These are phyloP conservation scores for Aaosphaeria pasadenensis DNA, from an alignment of 2,329 filamentous ascomycete species.

Conservation along the genomic window DNA sequence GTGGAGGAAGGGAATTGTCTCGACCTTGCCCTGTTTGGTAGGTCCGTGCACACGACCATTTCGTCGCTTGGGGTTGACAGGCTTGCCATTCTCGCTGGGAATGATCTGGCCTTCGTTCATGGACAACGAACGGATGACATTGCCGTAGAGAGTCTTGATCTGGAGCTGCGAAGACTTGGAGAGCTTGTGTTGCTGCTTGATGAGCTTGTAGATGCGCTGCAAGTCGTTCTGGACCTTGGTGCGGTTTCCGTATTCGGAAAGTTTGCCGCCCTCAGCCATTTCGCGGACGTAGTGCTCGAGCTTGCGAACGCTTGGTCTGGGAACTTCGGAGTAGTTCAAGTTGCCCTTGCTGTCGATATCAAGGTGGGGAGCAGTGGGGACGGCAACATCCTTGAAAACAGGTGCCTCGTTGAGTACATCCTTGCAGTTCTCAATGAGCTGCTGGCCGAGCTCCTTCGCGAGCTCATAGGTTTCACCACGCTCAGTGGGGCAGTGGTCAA, in stretches of 20 bases:
- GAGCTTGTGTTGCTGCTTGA: conserved; percentile 96
- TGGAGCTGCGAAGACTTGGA: conserved; percentile 95
- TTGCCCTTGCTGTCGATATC: conserved; percentile 91
- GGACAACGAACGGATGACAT: conserved; percentile 86
- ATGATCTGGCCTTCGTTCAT: conserved; percentile 99
- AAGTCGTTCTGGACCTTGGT: conserved; percentile 98
- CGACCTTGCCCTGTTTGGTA: conserved; percentile 80
- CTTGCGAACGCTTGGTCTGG: conserved; percentile 86
- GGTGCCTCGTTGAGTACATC: conserved; percentile 82
- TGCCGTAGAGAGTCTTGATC: conserved; percentile 92
- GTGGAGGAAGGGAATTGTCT: conserved; percentile 97
- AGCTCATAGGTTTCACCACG: conserved; percentile 96
- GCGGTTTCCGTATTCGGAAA: conserved; percentile 96
- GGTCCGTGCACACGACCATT: conserved; percentile 51
- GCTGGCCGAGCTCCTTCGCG: conserved; percentile 89
- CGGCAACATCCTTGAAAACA: conserved; percentile 91
- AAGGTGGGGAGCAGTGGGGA: conserved; percentile 89
- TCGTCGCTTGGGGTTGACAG: conserved; percentile 51
- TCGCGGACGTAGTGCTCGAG: conserved; percentile 97
- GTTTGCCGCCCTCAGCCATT: conserved; percentile 98
- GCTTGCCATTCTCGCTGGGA: conserved; percentile 76
- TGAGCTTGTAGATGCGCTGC: conserved; percentile 93
- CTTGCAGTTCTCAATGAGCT: conserved; percentile 96
- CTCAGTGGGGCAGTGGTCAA: conserved; percentile 96
- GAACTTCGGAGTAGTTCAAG: conserved; percentile 85